Evolutionary conservation across 2,329 filamentous ascomycete species (phyloP).

Genomic region (Pezicula radicicola): DNA sequence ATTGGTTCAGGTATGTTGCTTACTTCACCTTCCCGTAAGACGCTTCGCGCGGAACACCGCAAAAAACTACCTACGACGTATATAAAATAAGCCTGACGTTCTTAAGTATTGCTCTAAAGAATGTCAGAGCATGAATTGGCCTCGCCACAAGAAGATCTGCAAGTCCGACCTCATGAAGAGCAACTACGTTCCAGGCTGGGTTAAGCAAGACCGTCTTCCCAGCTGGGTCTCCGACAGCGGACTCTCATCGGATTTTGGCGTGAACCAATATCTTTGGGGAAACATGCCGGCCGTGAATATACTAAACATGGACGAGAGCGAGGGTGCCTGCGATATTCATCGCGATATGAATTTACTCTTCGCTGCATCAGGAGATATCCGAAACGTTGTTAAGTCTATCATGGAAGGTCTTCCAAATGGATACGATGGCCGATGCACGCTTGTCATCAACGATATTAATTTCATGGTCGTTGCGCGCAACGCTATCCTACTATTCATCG

Average conservation of each 20-base stretch:
- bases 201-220: background rate
- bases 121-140: slow-evolving; percentile 1
- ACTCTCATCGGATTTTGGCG: slow-evolving; percentile 6
- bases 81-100: slow-evolving; percentile 39
- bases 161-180: slow-evolving; percentile 1
- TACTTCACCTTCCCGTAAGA: too few relatives aligned
- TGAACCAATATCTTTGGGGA: slow-evolving; percentile 35
- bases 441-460: slow-evolving; percentile 18
- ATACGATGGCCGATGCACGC: slow-evolving; percentile 31
- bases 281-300: slow-evolving; percentile 38
- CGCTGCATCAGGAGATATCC: slow-evolving; percentile 38
- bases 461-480: slow-evolving; percentile 11
- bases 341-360: slow-evolving; percentile 1
- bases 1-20: background rate
- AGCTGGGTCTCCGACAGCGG: background rate
- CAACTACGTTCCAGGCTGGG: slow-evolving; percentile 2
- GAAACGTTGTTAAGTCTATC: slow-evolving; percentile 36
- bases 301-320: slow-evolving; percentile 28
- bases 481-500: slow-evolving; percentile 7
- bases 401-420: slow-evolving; percentile 13
- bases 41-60: background rate
- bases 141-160: slow-evolving; percentile 4
- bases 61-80: background rate
- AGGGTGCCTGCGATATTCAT: slow-evolving; percentile 15
- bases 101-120: slow-evolving; percentile 2